phyloP scores from a whole-genome alignment of 257 asterid genomes.

The Thymus mandschuricus region DNA sequence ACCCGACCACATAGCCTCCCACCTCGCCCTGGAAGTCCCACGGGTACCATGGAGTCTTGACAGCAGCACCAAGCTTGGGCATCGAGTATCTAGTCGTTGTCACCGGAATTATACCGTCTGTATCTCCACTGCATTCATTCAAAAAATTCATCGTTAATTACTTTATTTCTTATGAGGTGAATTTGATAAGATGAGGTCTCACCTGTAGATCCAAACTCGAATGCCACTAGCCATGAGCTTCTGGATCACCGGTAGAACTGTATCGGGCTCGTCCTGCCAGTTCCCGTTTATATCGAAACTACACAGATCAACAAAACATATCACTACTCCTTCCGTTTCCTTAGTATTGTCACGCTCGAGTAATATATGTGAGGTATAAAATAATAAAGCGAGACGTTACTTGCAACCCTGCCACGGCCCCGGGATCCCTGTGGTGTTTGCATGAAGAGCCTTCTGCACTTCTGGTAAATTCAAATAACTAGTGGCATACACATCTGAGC shows the following conservation, averaged over 20 bases:
- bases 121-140: constrained; percentile 56
- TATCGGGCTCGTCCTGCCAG: constrained; percentile 51
- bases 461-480: constrained; percentile 47
- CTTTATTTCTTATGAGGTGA: too few species aligned
- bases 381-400: constrained; percentile 28
- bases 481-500: constrained; percentile 40
- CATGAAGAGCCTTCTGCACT: constrained; percentile 63
- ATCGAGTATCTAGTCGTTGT: constrained; percentile 60
- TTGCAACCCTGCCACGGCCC: constrained; percentile 55
- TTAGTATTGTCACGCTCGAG: too few species aligned
- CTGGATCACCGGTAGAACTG: constrained; percentile 54
- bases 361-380: neutral
- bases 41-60: constrained; percentile 58
- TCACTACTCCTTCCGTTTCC: too few species aligned
- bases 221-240: constrained; percentile 54
- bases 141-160: too few species aligned
- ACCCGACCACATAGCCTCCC: constrained; percentile 64
- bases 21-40: constrained; percentile 63
- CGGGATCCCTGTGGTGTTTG: constrained; percentile 45
- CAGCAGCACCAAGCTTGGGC: constrained; percentile 44
- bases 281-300: constrained; percentile 3
- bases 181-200: neutral
- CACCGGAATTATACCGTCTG: constrained; percentile 54
- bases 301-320: neutral
- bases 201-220: constrained; percentile 61